phyloP scores from a whole-genome alignment of 2,329 filamentous ascomycete species.

The Davidsoniella eucalypti region DNA sequence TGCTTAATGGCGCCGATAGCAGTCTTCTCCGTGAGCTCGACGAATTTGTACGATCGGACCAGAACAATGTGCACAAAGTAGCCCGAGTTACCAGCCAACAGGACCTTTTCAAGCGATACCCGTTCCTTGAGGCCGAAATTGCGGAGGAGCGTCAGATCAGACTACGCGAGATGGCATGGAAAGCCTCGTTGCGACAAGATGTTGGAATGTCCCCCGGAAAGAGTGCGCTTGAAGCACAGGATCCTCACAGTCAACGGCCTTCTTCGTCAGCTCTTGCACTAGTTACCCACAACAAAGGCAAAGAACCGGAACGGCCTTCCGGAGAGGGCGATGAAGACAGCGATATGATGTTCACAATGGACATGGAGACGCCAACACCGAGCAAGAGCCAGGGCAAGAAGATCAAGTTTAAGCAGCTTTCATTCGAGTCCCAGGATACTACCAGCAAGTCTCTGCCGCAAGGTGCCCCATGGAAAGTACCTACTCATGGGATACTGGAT shows the following conservation, averaged over 20 bases:
- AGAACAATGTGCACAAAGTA: conserved; percentile 22
- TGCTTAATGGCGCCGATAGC: conserved; percentile 71
- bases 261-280: conserved; percentile 28
- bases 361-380: conserved; percentile 5
- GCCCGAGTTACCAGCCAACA: conserved; percentile 38
- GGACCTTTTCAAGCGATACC: conserved; percentile 61
- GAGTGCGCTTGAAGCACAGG: conserved; percentile 15
- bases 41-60: conserved; percentile 62
- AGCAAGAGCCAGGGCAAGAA: not conserved
- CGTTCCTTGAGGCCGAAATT: conserved; percentile 46
- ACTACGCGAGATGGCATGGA: conserved; percentile 62
- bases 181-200: conserved; percentile 38
- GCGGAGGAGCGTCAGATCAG: conserved; percentile 52
- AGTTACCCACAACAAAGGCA: conserved; percentile 24
- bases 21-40: conserved; percentile 73
- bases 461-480: conserved; percentile 6
- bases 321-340: not conserved
- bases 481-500: not conserved
- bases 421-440: not conserved
- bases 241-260: conserved; percentile 11
- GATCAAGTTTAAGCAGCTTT: conserved; percentile 2
- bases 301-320: not conserved
- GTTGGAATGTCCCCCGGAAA: conserved; percentile 27
- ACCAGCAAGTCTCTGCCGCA: not conserved
- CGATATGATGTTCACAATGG: conserved; percentile 12